A percentile compares a stretch with the other conserved stretches of the same genome.
phyloP scores from a whole-genome alignment of 2,329 filamentous ascomycete species.

The Pseudogymnoascus pannorum region DNA sequence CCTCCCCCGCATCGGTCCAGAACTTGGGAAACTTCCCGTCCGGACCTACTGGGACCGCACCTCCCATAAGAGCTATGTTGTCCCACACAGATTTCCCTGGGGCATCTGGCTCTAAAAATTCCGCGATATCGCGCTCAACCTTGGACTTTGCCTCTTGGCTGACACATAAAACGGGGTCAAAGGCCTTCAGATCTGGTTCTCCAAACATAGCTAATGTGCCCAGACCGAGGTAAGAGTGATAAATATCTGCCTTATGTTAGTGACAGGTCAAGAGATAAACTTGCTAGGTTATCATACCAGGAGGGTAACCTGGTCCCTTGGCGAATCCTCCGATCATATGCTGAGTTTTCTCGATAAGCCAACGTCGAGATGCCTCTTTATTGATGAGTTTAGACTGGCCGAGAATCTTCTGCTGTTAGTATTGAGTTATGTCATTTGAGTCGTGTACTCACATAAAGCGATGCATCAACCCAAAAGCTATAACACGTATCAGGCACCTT shows the following conservation, averaged over 20 bases:
- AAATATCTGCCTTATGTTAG: slow-evolving; percentile 49
- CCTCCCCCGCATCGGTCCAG: background rate
- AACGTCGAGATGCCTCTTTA: slow-evolving; percentile 56
- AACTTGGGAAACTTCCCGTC: background rate
- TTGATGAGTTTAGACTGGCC: slow-evolving; percentile 52
- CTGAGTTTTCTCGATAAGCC: slow-evolving; percentile 78
- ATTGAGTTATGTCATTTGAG: slow-evolving; percentile 21
- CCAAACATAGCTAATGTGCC: slow-evolving; percentile 69
- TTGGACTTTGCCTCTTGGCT: slow-evolving; percentile 51
- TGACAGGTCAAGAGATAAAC: background rate
- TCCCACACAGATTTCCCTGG: background rate
- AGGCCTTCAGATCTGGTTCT: slow-evolving; percentile 58
- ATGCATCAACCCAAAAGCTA: slow-evolving; percentile 79
- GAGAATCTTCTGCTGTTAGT: slow-evolving; percentile 42
- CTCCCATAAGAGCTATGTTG: background rate
- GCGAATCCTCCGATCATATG: slow-evolving; percentile 77
- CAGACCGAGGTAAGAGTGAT: slow-evolving; percentile 84
- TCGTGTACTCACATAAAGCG: slow-evolving; percentile 39
- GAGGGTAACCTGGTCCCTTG: slow-evolving; percentile 60
- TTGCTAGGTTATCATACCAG: slow-evolving; percentile 41
- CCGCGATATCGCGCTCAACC: slow-evolving; percentile 31
- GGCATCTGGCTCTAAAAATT: slow-evolving; percentile 4
- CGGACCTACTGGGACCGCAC: background rate
- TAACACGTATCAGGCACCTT: slow-evolving; percentile 95
- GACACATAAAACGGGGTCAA: slow-evolving; percentile 73